Conservation (phyloP, 176 grass and related monocot genomes). For the Leersia perrieri region DNA sequence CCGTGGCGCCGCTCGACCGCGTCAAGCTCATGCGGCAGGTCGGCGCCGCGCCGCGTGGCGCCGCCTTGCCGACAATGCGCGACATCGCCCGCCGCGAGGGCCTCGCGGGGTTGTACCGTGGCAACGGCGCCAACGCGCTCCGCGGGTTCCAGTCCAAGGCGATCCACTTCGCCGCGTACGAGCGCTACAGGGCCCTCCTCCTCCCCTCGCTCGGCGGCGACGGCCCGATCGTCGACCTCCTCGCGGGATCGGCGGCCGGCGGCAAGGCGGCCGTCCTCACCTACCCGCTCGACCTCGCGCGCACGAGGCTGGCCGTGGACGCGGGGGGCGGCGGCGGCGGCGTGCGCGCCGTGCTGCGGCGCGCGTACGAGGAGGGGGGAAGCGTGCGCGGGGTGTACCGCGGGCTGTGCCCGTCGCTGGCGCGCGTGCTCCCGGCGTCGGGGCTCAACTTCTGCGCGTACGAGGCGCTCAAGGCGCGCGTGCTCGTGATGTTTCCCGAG, state of each 20-base stretch:
- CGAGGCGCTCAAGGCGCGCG: neutral
- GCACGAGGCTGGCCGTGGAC: neutral
- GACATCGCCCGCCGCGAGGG: slow-evolving; percentile 4
- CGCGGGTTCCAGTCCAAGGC: slow-evolving; percentile 27
- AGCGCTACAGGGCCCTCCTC: neutral
- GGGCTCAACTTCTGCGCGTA: neutral
- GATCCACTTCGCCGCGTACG: slow-evolving; percentile 14
- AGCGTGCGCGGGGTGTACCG: neutral
- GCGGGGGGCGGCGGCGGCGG: neutral
- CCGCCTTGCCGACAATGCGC: neutral
- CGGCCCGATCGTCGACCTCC: neutral
- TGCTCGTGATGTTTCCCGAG: neutral
- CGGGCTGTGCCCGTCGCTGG: neutral
- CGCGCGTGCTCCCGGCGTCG: neutral
- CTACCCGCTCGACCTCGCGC: slow-evolving; percentile 16
- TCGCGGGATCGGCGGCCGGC: neutral
- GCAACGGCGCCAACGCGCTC: slow-evolving; percentile 15
- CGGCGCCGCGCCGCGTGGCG: neutral
- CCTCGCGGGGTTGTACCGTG: neutral
- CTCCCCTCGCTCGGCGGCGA: neutral
- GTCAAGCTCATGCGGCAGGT: slow-evolving; percentile 56
- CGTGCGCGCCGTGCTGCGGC: neutral
- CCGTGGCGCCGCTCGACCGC: slow-evolving; percentile 57
- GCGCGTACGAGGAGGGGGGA: slow-evolving; percentile 2
- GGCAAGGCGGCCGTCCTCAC: neutral